These are phyloP conservation scores for Tilletia caries DNA, from an alignment of 1,284 basidiomycete genomes.

Conservation along the genomic window DNA sequence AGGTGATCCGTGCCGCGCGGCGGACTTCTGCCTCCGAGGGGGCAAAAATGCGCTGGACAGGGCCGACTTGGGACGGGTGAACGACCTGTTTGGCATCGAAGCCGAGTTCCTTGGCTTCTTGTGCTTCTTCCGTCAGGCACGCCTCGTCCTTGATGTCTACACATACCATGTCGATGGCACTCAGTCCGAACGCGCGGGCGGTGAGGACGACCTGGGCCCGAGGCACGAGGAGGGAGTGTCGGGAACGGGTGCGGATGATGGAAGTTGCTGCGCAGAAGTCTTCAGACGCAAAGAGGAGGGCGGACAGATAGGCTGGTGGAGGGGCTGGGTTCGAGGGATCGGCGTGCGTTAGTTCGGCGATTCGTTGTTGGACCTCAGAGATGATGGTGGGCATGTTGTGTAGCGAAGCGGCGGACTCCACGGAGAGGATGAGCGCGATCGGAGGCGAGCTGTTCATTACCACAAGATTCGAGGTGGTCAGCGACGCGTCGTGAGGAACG, in stretches of 20 bases:
- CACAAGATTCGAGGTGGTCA: too few species aligned
- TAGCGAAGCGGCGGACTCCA: conserved; percentile 44
- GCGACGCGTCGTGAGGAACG: too few species aligned
- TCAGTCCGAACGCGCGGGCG: conserved; percentile 77
- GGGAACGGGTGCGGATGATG: conserved; percentile 71
- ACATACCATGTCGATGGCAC: conserved; percentile 81
- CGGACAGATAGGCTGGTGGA: conserved; percentile 23
- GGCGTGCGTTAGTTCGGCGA: not conserved
- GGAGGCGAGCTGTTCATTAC: conserved; percentile 14
- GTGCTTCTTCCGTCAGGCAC: conserved; percentile 70
- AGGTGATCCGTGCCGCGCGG: conserved; percentile 68
- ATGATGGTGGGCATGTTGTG: conserved; percentile 40
- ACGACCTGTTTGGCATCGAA: conserved; percentile 70
- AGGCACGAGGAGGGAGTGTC: conserved; percentile 75
- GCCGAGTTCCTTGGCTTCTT: conserved; percentile 59
- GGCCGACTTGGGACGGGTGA: conserved; percentile 78
- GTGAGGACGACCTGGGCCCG: conserved; percentile 78
- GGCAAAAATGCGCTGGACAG: conserved; percentile 73
- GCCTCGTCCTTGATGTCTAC: conserved; percentile 77
- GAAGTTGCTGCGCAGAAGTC: conserved; percentile 73
- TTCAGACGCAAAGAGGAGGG: conserved; percentile 48
- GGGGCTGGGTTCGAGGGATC: not conserved
- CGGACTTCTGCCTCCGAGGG: conserved; percentile 67
- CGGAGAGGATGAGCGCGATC: conserved; percentile 39
- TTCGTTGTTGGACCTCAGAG: conserved; percentile 19